These are phyloP conservation scores for Aurantiochytrium sp. DNA, from an alignment of 108 stramenopile genomes.

Conservation along the genomic window DNA sequence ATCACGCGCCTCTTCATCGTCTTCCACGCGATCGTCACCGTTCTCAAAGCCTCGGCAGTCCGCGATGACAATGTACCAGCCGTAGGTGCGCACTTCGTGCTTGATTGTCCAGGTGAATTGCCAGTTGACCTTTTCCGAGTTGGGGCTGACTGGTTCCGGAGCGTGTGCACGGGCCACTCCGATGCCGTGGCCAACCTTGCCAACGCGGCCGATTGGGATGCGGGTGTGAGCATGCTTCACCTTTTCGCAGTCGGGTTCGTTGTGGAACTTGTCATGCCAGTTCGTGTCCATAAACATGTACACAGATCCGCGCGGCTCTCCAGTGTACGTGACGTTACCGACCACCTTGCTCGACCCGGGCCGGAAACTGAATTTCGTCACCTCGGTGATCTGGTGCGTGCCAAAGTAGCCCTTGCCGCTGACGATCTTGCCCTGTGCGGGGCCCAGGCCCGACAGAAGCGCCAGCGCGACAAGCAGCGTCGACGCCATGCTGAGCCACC, in stretches of 20 bases:
- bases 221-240: not conserved
- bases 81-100: conserved; percentile 10
- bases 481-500: not conserved
- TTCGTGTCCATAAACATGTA: conserved; percentile 16
- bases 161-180: not conserved
- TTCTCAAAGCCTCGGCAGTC: not conserved
- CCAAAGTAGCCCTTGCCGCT: not conserved
- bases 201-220: not conserved
- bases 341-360: not conserved
- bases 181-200: conserved; percentile 5
- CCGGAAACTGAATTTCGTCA: not conserved
- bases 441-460: not conserved
- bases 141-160: not conserved
- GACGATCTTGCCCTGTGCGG: not conserved
- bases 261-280: not conserved
- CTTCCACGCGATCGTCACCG: not conserved
- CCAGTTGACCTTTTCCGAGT: not conserved
- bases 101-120: not conserved
- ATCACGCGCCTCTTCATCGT: not conserved
- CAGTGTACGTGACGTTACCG: not conserved
- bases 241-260: not conserved
- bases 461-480: not conserved
- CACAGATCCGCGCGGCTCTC: not conserved
- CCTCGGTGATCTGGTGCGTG: not conserved
- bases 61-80: conserved; percentile 11